Evolutionary conservation across 164 flowering plant genomes (phyloP), one percentile per base, ranked within the genome.

Genomic region (Chloranthus sessilifolius): DNA sequence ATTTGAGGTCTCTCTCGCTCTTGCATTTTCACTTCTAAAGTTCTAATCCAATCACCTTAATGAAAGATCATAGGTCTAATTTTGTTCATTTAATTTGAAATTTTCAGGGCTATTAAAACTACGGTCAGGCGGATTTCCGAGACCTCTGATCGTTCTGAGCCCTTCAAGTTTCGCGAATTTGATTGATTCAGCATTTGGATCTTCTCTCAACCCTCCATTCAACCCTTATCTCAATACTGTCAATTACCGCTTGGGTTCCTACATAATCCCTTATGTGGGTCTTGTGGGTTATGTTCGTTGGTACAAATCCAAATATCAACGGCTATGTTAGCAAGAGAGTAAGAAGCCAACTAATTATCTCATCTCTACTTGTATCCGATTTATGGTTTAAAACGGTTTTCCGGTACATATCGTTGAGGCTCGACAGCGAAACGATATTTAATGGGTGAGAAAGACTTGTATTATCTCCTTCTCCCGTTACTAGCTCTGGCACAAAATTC

Each of bases 211-310:
- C 1, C 96, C 96, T 5, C 87, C 83, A 3, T 84, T 87, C 27
- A 71, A 84, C 33, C 92, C 92, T 0, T 87, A 87, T 40, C 23
- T 40, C 5, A 61, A 75, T 47, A 53, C 70, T 42, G 28, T 87
- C 60, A 80, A 63, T 50, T 84, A 56, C 56, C 60, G 84, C 42
- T 6, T 87, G 17, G 83, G 74, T 6, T 57, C 64, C n/a, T 84
- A 78, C 43, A 25, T 66, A 1, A 46, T 84, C 17, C 96, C 96
- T 5, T 84, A 87, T 45, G 65, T 82, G 22, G 96, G 96, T 2
- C 75, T 87, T 2, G 55, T 43, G 0, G 88, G 79, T 6, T 87
- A 87, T 19, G 87, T 33, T n/a, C n/a, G n/a, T 80, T 27, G 95
- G 91, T 14, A 58, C 86, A 3, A 69, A 67, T 45, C 88, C 86